These are phyloP conservation scores for Aureobasidium subglaciale DNA, from an alignment of 2,329 filamentous ascomycete genomes.

Conservation along the genomic window DNA sequence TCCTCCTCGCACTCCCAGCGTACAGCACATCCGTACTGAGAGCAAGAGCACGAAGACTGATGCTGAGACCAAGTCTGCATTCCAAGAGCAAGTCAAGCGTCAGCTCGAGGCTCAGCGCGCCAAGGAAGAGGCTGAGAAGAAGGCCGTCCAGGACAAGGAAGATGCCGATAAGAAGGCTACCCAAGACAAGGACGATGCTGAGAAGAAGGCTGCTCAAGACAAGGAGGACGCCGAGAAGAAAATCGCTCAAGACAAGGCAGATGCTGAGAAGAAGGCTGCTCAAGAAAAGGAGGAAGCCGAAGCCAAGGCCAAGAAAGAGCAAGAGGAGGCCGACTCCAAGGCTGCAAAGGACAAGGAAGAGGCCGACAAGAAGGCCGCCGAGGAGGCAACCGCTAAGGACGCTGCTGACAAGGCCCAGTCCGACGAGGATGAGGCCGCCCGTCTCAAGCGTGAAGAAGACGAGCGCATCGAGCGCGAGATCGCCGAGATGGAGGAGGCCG, in stretches of 20 bases:
- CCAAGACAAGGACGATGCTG: constrained; percentile 45
- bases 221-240: constrained; percentile 24
- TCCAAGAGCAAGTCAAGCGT: constrained; percentile 63
- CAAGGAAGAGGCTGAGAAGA: constrained; percentile 29
- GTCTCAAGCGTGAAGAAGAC: constrained; percentile 34
- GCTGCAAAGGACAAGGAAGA: constrained; percentile 25
- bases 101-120: constrained; percentile 35
- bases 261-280: constrained; percentile 24
- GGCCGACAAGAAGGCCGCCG: constrained; percentile 23
- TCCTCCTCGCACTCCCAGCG: constrained; percentile 66
- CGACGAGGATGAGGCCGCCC: constrained; percentile 25
- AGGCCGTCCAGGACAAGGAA: constrained; percentile 15
- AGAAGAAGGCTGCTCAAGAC: constrained; percentile 42
- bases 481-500: constrained; percentile 51
- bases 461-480: constrained; percentile 51
- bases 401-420: constrained; percentile 23
- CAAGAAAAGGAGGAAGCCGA: constrained; percentile 19
- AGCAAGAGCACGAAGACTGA: constrained; percentile 65
- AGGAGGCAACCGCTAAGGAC: constrained; percentile 19
- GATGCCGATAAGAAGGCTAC: constrained; percentile 19
- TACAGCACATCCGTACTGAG: constrained; percentile 63
- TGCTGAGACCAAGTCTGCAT: constrained; percentile 53
- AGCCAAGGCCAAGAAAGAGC: constrained; percentile 31
- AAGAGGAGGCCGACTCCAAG: constrained; percentile 26
- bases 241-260: constrained; percentile 29